These are phyloP conservation scores for Paraconiothyrium sp. DNA, from an alignment of 2,329 filamentous ascomycete genomes.

Conservation along the genomic window DNA sequence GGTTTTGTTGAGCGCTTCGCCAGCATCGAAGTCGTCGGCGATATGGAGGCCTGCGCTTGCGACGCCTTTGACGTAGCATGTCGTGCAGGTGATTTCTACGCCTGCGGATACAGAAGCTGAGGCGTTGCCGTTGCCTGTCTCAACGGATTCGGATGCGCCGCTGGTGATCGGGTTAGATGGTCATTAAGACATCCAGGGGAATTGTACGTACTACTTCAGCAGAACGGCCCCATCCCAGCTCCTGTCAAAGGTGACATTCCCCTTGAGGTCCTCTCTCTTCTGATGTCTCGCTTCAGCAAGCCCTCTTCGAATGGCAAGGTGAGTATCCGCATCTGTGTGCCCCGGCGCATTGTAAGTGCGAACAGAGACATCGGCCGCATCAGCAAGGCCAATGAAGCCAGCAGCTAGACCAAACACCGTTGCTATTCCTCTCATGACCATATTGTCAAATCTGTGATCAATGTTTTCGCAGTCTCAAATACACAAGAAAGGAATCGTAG, in stretches of 20 bases:
- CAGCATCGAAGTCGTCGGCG: conserved; percentile 54
- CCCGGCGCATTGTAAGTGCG: conserved; percentile 29
- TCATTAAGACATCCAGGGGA: background rate
- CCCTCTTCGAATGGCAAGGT: conserved; percentile 23
- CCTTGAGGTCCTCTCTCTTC: conserved; percentile 28
- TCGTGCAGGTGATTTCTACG: conserved; percentile 58
- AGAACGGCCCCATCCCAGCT: conserved; percentile 54
- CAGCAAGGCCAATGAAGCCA: conserved; percentile 16
- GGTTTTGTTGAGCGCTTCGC: conserved; percentile 23
- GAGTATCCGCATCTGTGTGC: conserved; percentile 23
- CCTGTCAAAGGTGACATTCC: conserved; percentile 44
- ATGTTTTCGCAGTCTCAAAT: background rate
- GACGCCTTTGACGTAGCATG: conserved; percentile 62
- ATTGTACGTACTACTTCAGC: conserved; percentile 43
- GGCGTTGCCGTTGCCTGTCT: conserved; percentile 22
- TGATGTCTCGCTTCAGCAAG: conserved; percentile 20
- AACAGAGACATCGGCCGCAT: conserved; percentile 18
- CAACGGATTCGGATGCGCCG: conserved; percentile 13
- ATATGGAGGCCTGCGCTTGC: conserved; percentile 57
- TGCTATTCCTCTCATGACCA: conserved; percentile 3
- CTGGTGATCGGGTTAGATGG: conserved; percentile 14
- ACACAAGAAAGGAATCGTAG: background rate
- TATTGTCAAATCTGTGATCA: background rate
- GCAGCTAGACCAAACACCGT: conserved; percentile 8
- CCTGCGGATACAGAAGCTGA: conserved; percentile 27